phyloP scores from a whole-genome alignment of 106 monocot species.

The Chionographis japonica region DNA sequence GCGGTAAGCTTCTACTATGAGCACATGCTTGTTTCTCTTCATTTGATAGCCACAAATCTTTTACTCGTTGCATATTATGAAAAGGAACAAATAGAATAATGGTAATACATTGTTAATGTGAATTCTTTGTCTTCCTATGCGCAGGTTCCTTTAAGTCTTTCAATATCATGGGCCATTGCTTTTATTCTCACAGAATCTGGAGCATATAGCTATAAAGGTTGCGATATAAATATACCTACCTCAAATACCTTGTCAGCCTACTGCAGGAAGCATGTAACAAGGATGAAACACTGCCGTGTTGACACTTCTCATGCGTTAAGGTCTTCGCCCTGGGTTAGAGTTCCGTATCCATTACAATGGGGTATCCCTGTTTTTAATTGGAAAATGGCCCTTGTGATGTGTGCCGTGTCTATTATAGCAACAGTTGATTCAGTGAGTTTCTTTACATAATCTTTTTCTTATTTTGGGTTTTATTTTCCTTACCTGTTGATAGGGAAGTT shows the following conservation, averaged over 20 bases:
- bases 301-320: conserved; percentile 73
- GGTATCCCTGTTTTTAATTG: conserved; percentile 89
- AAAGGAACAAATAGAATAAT: not conserved
- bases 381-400: conserved; percentile 88
- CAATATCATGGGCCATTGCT: conserved; percentile 80
- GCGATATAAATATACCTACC: conserved; percentile 67
- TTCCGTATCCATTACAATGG: conserved; percentile 96
- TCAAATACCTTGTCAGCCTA: conserved; percentile 79
- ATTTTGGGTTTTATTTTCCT: not conserved
- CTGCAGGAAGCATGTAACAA: conserved; percentile 79
- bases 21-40: too few species aligned
- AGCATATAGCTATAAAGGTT: conserved; percentile 78
- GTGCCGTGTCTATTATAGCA: conserved; percentile 70
- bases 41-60: not conserved
- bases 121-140: not conserved
- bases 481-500: too few species aligned
- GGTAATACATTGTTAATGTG: not conserved
- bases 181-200: conserved; percentile 80
- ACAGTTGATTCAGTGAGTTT: conserved; percentile 90
- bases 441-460: not conserved
- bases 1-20: conserved; percentile 45
- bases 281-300: conserved; percentile 91
- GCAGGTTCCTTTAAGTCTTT: conserved; percentile 85
- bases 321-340: conserved; percentile 89
- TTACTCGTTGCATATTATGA: not conserved